Evolutionary conservation across 1,284 basidiomycete species (phyloP).

Genomic region (Neonothopanus nambi): DNA sequence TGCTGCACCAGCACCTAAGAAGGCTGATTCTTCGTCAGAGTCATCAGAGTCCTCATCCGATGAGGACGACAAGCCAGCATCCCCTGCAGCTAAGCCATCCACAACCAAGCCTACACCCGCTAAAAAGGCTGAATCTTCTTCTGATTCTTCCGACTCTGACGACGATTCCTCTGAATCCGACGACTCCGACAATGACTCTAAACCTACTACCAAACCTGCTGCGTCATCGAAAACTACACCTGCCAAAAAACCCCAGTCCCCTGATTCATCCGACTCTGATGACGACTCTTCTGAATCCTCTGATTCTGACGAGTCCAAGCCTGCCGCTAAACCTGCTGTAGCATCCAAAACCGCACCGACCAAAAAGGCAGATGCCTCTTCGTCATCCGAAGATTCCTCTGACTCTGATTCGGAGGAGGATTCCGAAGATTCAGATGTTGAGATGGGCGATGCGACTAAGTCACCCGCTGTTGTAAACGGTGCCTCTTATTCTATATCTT

Average conservation of each 20-base stretch:
- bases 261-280: too few relatives aligned
- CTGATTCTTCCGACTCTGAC: conserved; percentile 5
- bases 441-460: conserved; percentile 46
- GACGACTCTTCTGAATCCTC: conserved; percentile 10
- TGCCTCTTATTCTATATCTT: conserved; percentile 24
- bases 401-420: conserved; percentile 25
- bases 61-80: background rate
- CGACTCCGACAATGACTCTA: too few relatives aligned
- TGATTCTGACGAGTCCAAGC: background rate
- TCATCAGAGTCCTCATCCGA: conserved; percentile 2
- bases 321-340: conserved; percentile 17
- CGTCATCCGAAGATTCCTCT: conserved; percentile 10
- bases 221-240: too few relatives aligned
- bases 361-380: background rate
- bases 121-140: background rate
- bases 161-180: too few relatives aligned
- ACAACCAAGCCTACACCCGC: too few relatives aligned
- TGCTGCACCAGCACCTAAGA: conserved; percentile 18
- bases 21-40: conserved; percentile 21
- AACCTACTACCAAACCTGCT: too few relatives aligned
- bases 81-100: too few relatives aligned
- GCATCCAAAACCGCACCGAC: conserved; percentile 22
- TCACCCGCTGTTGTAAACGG: conserved; percentile 47
- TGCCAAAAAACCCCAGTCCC: too few relatives aligned
- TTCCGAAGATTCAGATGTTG: conserved; percentile 44